Conservation (phyloP, 192 early-diverging fungal species). For the Linnemannia zychae region DNA sequence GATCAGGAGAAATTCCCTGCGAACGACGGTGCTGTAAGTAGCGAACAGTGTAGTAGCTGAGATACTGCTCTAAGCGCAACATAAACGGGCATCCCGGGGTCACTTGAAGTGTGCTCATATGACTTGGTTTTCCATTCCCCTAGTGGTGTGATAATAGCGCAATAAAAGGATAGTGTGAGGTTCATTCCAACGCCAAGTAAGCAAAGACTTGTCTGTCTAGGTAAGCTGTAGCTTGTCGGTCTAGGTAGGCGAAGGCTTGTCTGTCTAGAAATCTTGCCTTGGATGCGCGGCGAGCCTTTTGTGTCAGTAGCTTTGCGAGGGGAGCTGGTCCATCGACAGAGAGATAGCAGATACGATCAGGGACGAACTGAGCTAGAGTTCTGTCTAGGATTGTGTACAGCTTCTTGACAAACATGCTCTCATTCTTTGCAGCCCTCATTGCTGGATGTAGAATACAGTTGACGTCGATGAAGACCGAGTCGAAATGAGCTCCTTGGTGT, state of each 20-base stretch:
- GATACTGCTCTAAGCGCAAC: slow-evolving; percentile 48
- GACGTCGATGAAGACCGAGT: slow-evolving; percentile 57
- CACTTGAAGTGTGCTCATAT: slow-evolving; percentile 47
- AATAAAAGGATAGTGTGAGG: background rate
- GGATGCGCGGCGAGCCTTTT: slow-evolving; percentile 42
- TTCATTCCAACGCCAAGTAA: background rate
- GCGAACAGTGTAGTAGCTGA: slow-evolving; percentile 50
- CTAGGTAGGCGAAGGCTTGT: too few relatives aligned
- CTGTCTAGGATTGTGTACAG: slow-evolving; percentile 43
- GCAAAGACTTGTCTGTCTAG: too few relatives aligned
- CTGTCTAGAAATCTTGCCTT: slow-evolving; percentile 9
- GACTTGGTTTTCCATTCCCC: slow-evolving; percentile 16
- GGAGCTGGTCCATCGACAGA: slow-evolving; percentile 56
- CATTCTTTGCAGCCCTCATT: slow-evolving; percentile 43
- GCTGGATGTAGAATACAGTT: slow-evolving; percentile 53
- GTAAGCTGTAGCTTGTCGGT: too few relatives aligned
- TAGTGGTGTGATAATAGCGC: background rate
- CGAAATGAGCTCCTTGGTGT: slow-evolving; percentile 34
- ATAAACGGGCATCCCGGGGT: slow-evolving; percentile 58
- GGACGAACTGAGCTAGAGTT: slow-evolving; percentile 37
- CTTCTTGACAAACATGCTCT: slow-evolving; percentile 47
- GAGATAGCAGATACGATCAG: slow-evolving; percentile 47
- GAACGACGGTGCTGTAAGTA: slow-evolving; percentile 45
- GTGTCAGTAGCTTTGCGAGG: slow-evolving; percentile 43
- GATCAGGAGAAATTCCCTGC: slow-evolving; percentile 44